Evolutionary conservation across 1,139 yeast genomes (phyloP), one percentile per base, ranked within the genome.

Genomic region (Taiozyma onychis): DNA sequence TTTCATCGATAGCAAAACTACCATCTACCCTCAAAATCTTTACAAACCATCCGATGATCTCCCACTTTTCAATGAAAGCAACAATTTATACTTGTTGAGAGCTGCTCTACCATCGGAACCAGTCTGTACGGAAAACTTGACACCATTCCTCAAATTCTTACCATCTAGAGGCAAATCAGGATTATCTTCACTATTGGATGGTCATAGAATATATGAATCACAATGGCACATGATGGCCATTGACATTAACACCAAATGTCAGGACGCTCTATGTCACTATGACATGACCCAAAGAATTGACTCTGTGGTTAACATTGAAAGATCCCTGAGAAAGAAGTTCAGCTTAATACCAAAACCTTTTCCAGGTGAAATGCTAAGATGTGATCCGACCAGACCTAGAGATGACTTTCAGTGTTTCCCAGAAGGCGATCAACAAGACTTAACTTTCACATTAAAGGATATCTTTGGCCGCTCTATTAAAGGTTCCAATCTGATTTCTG

Each of bases 81-180:
- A 66, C 45, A 65, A 72, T 6, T 66, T 85, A 16, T 86, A 74
- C 62, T 69, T 86, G 41, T 65, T 91, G 55, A 76, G 96, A 54
- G 97, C 97, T 8, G 88, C 97, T 0, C 76, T 95, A 47, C 97
- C 99, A 1, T 81, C 93, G 55, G 99, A 95, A 63, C 97, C 98
- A 0, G 85, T 95, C 16, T 95, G 99, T 69, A 95, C 99, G 0
- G 99, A 95, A 66, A 95, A 95, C 66, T 75, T 95, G 63, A 91
- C 99, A 0, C 99, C 99, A 0, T 89, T 93, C 61, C 69, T 95
- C 55, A 91, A 90, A 63, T 73, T 95, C 53, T 74, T 95, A 35
- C 99, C 99, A 3, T 88, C 98, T 10, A 84, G 90, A 65, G 98
- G 97, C 1, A 86, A 86, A 64, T 85, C 96, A 0, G 99, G 99